Percentiles rank a stretch among this genome's conserved stretches.
Conservation (phyloP, 2,329 filamentous ascomycete species). For the Trichoderma guizhouense region DNA sequence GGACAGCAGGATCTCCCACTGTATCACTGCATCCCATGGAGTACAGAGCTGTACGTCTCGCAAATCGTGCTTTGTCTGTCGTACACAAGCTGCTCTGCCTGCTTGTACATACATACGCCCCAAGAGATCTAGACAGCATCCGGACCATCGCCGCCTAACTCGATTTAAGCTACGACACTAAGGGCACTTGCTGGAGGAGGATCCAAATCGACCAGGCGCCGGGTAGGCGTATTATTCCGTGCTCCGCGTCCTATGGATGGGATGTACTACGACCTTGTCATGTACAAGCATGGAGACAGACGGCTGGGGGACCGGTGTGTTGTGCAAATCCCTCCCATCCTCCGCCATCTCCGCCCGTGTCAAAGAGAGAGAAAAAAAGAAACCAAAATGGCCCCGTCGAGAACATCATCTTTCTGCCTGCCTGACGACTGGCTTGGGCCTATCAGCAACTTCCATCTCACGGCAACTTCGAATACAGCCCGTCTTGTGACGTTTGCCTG, state of each 20-base stretch:
- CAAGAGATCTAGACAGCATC: background rate
- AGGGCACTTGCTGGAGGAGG: background rate
- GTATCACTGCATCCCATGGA: background rate
- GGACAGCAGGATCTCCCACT: background rate
- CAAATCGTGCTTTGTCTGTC: background rate
- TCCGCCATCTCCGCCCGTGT: background rate
- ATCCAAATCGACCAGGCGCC: slow-evolving; percentile 4
- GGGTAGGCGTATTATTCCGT: slow-evolving; percentile 13
- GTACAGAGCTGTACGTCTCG: background rate
- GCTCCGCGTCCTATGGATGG: background rate
- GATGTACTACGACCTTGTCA: background rate
- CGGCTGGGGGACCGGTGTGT: background rate
- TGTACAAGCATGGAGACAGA: background rate
- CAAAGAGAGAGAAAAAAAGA: background rate
- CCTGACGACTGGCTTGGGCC: background rate
- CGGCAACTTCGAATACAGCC: background rate
- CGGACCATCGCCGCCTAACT: slow-evolving; percentile 15
- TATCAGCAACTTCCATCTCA: background rate
- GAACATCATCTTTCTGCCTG: background rate
- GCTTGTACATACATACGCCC: background rate
- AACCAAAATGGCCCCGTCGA: background rate
- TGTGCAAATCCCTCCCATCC: background rate
- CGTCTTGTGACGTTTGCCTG: background rate
- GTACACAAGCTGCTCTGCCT: background rate
- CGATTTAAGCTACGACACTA: slow-evolving; percentile 17